Percentiles rank a stretch among this genome's conserved stretches.
These are phyloP conservation scores for Trifolium pratense DNA, from an alignment of 306 rosid genomes.

Conservation along the genomic window DNA sequence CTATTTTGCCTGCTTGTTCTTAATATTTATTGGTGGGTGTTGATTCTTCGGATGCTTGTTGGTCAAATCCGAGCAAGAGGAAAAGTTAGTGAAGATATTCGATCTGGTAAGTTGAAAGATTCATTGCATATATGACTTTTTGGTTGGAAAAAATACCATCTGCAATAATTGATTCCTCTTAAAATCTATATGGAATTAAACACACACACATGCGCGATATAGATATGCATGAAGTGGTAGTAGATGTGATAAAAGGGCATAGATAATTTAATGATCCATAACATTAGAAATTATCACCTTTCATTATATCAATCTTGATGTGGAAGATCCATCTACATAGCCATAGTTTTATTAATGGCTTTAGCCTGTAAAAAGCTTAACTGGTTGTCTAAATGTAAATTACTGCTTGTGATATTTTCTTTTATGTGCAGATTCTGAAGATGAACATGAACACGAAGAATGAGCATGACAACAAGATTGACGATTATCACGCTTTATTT, in stretches of 20 bases:
- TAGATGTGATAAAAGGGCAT: no score
- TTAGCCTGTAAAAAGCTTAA: constrained; percentile 5
- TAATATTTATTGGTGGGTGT: constrained; percentile 93
- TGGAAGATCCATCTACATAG: background rate
- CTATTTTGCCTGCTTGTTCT: constrained; percentile 76
- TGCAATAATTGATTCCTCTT: constrained; percentile 9
- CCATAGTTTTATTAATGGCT: constrained; percentile 26
- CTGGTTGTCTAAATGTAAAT: constrained; percentile 29
- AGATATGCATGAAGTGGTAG: no score
- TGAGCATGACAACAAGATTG: constrained; percentile 49
- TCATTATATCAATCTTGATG: constrained; percentile 18
- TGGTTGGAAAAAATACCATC: background rate
- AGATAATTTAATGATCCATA: background rate
- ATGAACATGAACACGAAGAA: constrained; percentile 87
- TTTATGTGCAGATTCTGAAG: constrained; percentile 79
- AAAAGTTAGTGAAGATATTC: constrained; percentile 85
- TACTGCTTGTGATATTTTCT: constrained; percentile 8
- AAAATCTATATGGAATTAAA: constrained; percentile 1
- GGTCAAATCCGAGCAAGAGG: constrained; percentile 88
- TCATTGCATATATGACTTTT: background rate
- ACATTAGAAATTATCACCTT: background rate
- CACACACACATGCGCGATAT: background rate
- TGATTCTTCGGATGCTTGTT: constrained; percentile 91
- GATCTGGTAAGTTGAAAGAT: constrained; percentile 78
- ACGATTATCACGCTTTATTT: constrained; percentile 35